phyloP scores from a whole-genome alignment of 2,329 filamentous ascomycete genomes.

The Talaromyces amestolkiae region DNA sequence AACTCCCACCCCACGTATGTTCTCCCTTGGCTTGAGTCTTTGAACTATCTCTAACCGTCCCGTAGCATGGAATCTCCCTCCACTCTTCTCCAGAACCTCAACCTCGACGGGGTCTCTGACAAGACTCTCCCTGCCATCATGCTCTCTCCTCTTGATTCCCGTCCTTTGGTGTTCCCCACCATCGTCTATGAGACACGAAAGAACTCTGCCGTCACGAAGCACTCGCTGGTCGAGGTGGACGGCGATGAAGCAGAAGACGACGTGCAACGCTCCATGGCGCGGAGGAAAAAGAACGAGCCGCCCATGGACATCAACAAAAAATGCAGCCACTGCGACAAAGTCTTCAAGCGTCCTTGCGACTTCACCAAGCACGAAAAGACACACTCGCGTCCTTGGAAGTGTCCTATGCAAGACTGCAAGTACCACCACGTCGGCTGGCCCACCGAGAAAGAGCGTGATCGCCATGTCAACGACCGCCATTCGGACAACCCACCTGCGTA shows the following conservation, averaged over 20 bases:
- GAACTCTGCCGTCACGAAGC: constrained; percentile 50
- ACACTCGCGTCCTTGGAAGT: constrained; percentile 95
- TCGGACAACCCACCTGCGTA: constrained; percentile 74
- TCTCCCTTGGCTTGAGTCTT: constrained; percentile 43
- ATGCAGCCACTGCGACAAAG: constrained; percentile 81
- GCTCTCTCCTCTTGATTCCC: constrained; percentile 71
- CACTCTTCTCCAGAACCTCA: constrained; percentile 61
- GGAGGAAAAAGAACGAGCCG: constrained; percentile 87
- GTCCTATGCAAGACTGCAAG: constrained; percentile 67
- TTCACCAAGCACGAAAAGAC: constrained; percentile 98
- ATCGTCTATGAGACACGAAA: constrained; percentile 57
- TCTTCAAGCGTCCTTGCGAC: constrained; percentile 96
- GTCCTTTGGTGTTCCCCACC: constrained; percentile 69
- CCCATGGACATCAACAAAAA: constrained; percentile 79
- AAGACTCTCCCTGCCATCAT: constrained; percentile 82
- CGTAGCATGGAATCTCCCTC: constrained; percentile 64
- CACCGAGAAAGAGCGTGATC: constrained; percentile 95
- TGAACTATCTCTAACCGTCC: not conserved
- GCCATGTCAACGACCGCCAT: constrained; percentile 96
- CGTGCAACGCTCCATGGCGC: constrained; percentile 89
- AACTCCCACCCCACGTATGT: constrained; percentile 59
- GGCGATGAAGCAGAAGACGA: constrained; percentile 67
- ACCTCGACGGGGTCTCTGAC: constrained; percentile 69
- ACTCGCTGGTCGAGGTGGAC: constrained; percentile 36
- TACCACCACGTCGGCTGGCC: constrained; percentile 90